A percentile compares a stretch with the other conserved stretches of the same genome.
phyloP scores from a whole-genome alignment of 257 asterid genomes.

The Lycium barbarum region DNA sequence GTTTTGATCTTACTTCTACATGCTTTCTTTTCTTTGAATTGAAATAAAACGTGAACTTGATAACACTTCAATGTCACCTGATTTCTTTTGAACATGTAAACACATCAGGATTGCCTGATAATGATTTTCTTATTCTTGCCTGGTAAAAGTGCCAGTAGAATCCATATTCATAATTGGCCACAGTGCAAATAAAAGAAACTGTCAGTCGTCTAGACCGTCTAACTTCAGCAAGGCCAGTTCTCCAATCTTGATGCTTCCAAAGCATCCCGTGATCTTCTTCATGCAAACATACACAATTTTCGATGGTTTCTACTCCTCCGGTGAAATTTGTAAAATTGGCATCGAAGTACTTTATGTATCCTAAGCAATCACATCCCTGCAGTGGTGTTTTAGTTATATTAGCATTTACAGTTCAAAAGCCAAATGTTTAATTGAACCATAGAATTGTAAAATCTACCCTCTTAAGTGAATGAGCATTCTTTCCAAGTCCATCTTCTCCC shows the following conservation, averaged over 20 bases:
- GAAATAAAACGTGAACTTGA: neutral
- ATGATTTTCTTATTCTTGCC: slow-evolving; percentile 50
- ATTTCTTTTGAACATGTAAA: neutral
- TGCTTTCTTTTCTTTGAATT: slow-evolving; percentile 1
- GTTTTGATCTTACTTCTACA: slow-evolving; percentile 7
- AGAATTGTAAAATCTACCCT: slow-evolving; percentile 53
- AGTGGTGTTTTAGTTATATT: slow-evolving; percentile 28
- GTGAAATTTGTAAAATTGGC: slow-evolving; percentile 91
- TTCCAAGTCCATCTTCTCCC: slow-evolving; percentile 99
- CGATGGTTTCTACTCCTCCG: slow-evolving; percentile 94
- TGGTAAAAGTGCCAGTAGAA: slow-evolving; percentile 99
- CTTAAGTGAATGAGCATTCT: slow-evolving; percentile 95
- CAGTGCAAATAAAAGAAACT: slow-evolving; percentile 91
- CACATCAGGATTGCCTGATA: slow-evolving; percentile 19
- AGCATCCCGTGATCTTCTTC: slow-evolving; percentile 96
- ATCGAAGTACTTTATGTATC: slow-evolving; percentile 82
- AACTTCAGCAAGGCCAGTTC: slow-evolving; percentile 93
- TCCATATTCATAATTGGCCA: slow-evolving; percentile 96
- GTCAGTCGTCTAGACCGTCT: slow-evolving; percentile 97
- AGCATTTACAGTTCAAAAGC: slow-evolving; percentile 31
- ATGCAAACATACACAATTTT: slow-evolving; percentile 96
- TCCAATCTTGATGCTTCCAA: slow-evolving; percentile 99
- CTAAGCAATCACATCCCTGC: slow-evolving; percentile 99
- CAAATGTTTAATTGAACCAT: neutral
- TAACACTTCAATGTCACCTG: neutral